Conservation (phyloP, 1,284 basidiomycete species). For the Trichosporon ovoides region DNA sequence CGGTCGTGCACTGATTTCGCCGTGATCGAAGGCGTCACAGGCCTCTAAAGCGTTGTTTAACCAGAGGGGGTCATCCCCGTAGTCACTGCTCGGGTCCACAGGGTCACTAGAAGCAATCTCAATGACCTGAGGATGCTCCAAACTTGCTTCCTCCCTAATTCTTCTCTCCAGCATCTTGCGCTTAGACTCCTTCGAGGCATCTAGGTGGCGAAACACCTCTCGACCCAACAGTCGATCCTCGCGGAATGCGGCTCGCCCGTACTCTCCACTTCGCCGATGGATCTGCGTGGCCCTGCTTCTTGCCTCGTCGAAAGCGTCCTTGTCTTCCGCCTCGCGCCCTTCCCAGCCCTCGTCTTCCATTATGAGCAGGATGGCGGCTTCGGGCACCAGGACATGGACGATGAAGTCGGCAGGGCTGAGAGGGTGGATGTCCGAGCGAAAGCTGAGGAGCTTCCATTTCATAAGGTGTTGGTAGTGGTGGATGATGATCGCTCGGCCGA, state of each 20-base stretch:
- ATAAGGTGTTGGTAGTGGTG: conserved; percentile 31
- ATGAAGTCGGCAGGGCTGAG: conserved; percentile 35
- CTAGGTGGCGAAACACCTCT: conserved; percentile 2
- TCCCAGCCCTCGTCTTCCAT: conserved; percentile 30
- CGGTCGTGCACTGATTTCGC: no score
- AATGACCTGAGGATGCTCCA: not conserved
- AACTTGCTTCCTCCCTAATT: not conserved
- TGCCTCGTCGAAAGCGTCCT: conserved; percentile 15
- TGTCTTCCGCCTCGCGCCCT: conserved; percentile 1
- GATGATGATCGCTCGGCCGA: conserved; percentile 33
- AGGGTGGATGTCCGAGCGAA: conserved; percentile 19
- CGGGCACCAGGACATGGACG: conserved; percentile 39
- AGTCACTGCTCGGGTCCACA: not conserved
- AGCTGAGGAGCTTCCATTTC: conserved; percentile 24
- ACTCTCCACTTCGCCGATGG: conserved; percentile 29
- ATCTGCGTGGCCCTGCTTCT: conserved; percentile 19
- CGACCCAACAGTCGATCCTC: conserved; percentile 12
- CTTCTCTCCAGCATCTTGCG: not conserved
- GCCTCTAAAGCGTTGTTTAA: not conserved
- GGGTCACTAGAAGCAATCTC: not conserved
- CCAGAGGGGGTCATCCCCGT: not conserved
- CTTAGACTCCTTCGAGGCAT: not conserved
- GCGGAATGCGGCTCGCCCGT: conserved; percentile 32
- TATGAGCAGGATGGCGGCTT: conserved; percentile 38
- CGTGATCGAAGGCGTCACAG: not conserved